Conservation (phyloP, 176 grass and related monocot genomes). For the Tillandsia leiboldiana region DNA sequence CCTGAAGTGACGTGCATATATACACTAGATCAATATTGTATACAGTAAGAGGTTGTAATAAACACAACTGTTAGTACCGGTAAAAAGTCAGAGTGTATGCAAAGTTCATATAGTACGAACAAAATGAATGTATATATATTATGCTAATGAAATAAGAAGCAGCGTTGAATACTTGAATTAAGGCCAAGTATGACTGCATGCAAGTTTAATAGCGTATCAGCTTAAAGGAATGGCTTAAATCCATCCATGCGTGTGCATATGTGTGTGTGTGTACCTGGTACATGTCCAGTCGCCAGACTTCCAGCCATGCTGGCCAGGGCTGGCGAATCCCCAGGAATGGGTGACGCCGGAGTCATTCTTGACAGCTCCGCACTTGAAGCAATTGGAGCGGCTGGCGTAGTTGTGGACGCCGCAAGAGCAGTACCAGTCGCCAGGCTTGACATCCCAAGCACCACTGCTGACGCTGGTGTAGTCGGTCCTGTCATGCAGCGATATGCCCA, state of each 20-base stretch:
- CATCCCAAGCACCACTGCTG: slow-evolving; percentile 39
- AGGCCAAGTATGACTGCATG: too few species aligned
- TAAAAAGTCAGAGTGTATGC: too few species aligned
- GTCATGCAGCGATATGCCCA: slow-evolving; percentile 23
- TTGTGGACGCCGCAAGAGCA: slow-evolving; percentile 71
- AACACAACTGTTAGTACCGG: too few species aligned
- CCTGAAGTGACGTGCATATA: slow-evolving; percentile 10
- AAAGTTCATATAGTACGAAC: too few species aligned
- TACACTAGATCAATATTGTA: neutral
- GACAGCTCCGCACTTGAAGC: slow-evolving; percentile 76
- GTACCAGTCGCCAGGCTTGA: slow-evolving; percentile 91
- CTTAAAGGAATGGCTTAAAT: neutral
- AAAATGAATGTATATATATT: too few species aligned
- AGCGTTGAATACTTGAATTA: too few species aligned
- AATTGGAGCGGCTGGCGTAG: slow-evolving; percentile 59
- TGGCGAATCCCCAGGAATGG: slow-evolving; percentile 56
- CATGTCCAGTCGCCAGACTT: slow-evolving; percentile 91
- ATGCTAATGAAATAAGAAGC: too few species aligned
- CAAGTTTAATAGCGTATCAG: too few species aligned
- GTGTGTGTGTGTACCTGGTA: slow-evolving; percentile 35
- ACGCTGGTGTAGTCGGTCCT: slow-evolving; percentile 29
- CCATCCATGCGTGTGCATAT: neutral
- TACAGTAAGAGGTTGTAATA: neutral
- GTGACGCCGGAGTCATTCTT: slow-evolving; percentile 67
- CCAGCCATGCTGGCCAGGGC: slow-evolving; percentile 40